These are phyloP conservation scores for Peronospora destructor DNA, from an alignment of 352 stramenopile genomes.

Conservation along the genomic window DNA sequence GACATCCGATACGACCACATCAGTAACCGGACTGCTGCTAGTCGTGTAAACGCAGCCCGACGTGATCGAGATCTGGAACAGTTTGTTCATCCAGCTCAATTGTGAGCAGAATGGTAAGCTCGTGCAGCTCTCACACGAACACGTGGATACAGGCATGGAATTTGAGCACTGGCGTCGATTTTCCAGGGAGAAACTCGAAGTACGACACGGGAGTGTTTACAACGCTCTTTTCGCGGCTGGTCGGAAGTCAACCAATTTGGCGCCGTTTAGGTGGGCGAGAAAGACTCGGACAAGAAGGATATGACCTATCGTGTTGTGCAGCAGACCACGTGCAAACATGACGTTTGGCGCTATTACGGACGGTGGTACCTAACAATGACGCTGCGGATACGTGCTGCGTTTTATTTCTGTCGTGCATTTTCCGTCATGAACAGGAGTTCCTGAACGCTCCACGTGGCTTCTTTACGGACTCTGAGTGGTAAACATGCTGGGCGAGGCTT, in stretches of 20 bases:
- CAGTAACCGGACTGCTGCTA: constrained; percentile 85
- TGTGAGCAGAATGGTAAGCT: constrained; percentile 88
- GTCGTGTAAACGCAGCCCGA: constrained; percentile 96
- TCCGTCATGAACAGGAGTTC: constrained; percentile 97
- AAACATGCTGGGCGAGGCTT: no score
- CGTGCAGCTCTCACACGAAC: constrained; percentile 88
- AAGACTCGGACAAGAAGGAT: constrained; percentile 86
- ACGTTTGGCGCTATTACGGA: constrained; percentile 98
- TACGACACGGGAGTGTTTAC: constrained; percentile 99
- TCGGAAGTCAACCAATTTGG: constrained; percentile 68
- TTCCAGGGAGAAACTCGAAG: constrained; percentile 93
- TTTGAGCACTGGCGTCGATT: constrained; percentile 93
- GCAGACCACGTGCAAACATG: constrained; percentile 97
- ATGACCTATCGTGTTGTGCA: constrained; percentile 93
- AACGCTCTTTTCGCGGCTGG: constrained; percentile 94
- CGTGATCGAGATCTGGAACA: constrained; percentile 99
- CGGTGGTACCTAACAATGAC: constrained; percentile 93
- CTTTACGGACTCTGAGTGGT: constrained; percentile 89
- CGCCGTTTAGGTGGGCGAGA: constrained; percentile 74
- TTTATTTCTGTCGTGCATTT: constrained; percentile 96
- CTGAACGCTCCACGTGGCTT: constrained; percentile 94
- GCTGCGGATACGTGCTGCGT: constrained; percentile 96
- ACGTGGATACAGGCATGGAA: constrained; percentile 99
- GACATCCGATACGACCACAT: constrained; percentile 99
- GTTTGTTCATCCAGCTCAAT: constrained; percentile 99